A percentile compares a stretch with the other conserved stretches of the same genome.
Evolutionary conservation across 345 rosid genomes (phyloP).

Genomic region (Euphorbia lathyris): DNA sequence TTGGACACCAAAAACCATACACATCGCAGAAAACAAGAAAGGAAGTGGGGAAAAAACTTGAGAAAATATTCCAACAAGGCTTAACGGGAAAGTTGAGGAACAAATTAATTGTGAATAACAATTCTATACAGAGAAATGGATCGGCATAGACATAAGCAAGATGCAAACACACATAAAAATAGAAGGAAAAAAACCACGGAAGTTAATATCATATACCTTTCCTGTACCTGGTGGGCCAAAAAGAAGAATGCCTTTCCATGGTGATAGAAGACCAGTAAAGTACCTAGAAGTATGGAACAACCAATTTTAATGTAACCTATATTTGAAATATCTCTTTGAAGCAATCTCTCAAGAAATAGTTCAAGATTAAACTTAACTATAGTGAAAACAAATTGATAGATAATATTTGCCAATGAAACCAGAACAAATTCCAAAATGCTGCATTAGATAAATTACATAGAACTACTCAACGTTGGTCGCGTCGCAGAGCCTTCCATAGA

Average conservation of each 20-base stretch:
- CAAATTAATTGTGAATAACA: not conserved
- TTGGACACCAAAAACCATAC: not conserved
- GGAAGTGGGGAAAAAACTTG: not conserved
- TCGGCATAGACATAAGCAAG: too few relatives aligned
- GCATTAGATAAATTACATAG: not conserved
- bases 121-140: not conserved
- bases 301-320: not conserved
- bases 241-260: slow-evolving; percentile 99
- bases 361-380: not conserved
- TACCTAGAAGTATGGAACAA: slow-evolving; percentile 44
- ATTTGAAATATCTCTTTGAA: slow-evolving; percentile 4
- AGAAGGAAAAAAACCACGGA: not conserved
- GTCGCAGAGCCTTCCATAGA: not conserved
- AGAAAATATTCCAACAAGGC: not conserved
- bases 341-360: not conserved
- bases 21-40: not conserved
- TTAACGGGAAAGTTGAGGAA: not conserved
- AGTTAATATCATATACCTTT: slow-evolving; percentile 50
- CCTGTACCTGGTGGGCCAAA: slow-evolving; percentile 99
- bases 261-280: slow-evolving; percentile 90
- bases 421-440: not conserved
- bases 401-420: too few relatives aligned
- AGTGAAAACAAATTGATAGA: not conserved
- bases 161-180: not conserved
- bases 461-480: not conserved